phyloP scores from a whole-genome alignment of 441 rosid species.

The Pelargonium citronellum region DNA sequence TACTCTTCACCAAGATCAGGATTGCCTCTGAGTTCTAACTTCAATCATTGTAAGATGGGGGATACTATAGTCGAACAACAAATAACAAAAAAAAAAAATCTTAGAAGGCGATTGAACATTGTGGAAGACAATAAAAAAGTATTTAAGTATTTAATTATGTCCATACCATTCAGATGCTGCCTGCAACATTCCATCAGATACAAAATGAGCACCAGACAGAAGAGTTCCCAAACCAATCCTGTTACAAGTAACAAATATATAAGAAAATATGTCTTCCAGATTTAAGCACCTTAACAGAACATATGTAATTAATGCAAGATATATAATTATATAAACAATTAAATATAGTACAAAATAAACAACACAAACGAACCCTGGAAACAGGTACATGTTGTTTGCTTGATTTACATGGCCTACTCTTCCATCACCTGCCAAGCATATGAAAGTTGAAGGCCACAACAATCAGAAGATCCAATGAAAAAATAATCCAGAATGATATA shows the following conservation, averaged over 20 bases:
- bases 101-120: too few relatives aligned
- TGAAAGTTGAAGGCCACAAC: slow-evolving; percentile 11
- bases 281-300: slow-evolving; percentile 1
- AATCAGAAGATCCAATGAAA: slow-evolving; percentile 3
- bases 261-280: slow-evolving; percentile 15
- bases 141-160: slow-evolving; percentile 5
- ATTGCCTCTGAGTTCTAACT: not conserved
- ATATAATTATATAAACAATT: not conserved
- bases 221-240: slow-evolving; percentile 94
- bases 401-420: slow-evolving; percentile 88
- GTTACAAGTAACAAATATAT: slow-evolving; percentile 15
- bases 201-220: slow-evolving; percentile 66
- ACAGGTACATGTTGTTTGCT: slow-evolving; percentile 97
- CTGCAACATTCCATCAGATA: slow-evolving; percentile 84
- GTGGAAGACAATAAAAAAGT: not conserved
- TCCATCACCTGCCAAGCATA: slow-evolving; percentile 61
- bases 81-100: not conserved
- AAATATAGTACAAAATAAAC: slow-evolving; percentile 7
- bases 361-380: slow-evolving; percentile 73
- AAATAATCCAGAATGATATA: not conserved
- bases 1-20: slow-evolving; percentile 7
- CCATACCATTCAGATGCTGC: slow-evolving; percentile 89
- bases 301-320: not conserved
- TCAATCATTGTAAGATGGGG: not conserved
- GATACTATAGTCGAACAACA: not conserved